phyloP scores from a whole-genome alignment of 2,329 filamentous ascomycete genomes.

The Metarhizium anisopliae region DNA sequence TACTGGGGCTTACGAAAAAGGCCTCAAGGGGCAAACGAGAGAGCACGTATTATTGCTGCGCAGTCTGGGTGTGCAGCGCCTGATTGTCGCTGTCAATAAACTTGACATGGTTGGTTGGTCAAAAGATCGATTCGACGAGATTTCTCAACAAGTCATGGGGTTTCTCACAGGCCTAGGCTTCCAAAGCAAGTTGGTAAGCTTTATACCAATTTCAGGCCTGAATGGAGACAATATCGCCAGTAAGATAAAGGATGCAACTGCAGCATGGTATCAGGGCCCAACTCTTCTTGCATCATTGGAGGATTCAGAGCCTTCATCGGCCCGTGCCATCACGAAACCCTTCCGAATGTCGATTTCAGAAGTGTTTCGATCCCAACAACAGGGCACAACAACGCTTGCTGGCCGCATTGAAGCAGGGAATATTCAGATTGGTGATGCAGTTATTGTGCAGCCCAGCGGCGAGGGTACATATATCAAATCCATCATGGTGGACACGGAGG shows the following conservation, averaged over 20 bases:
- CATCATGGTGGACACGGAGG: conserved; percentile 65
- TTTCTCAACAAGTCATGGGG: conserved; percentile 70
- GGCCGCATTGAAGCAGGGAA: conserved; percentile 80
- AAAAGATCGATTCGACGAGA: conserved; percentile 73
- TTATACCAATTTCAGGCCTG: conserved; percentile 84
- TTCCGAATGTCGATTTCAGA: conserved; percentile 82
- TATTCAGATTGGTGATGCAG: conserved; percentile 72
- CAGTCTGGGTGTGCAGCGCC: conserved; percentile 79
- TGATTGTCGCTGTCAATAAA: conserved; percentile 93
- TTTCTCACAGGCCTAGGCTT: conserved; percentile 82
- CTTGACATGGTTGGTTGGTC: conserved; percentile 84
- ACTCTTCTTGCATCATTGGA: conserved; percentile 82
- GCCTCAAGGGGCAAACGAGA: conserved; percentile 84
- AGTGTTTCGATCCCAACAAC: conserved; percentile 71
- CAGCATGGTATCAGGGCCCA: conserved; percentile 70
- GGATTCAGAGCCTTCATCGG: conserved; percentile 59
- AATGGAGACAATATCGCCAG: conserved; percentile 77
- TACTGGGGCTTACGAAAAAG: conserved; percentile 86
- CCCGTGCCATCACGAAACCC: conserved; percentile 63
- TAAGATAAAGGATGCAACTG: conserved; percentile 43
- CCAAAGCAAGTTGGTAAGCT: conserved; percentile 68
- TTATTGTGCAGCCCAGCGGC: conserved; percentile 72
- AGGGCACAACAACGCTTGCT: conserved; percentile 75
- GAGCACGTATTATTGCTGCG: conserved; percentile 86
- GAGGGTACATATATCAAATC: conserved; percentile 76